Evolutionary conservation across 352 stramenopile species (phyloP).

Genomic region (Phytophthora capsici): DNA sequence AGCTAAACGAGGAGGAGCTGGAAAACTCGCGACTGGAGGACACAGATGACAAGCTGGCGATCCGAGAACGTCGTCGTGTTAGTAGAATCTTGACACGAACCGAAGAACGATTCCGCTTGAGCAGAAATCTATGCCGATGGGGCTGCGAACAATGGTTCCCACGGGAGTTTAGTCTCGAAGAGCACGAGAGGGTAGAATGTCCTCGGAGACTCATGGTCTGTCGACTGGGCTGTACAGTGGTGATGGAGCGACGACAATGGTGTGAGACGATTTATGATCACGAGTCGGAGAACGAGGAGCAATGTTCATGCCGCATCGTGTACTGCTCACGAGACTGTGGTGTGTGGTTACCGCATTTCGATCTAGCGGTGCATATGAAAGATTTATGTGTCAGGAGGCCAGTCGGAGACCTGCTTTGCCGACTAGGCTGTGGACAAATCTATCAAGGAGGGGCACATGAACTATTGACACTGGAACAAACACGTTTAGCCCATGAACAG

Average conservation of each 20-base stretch:
- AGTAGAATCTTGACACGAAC: constrained; percentile 57
- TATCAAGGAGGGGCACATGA: constrained; percentile 65
- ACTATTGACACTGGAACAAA: constrained; percentile 70
- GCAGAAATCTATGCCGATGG: constrained; percentile 60
- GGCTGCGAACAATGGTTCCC: constrained; percentile 66
- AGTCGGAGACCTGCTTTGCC: constrained; percentile 62
- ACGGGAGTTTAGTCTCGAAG: constrained; percentile 43
- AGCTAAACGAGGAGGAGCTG: constrained; percentile 58
- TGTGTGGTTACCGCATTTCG: constrained; percentile 61
- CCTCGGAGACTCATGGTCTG: constrained; percentile 66
- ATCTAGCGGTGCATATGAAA: constrained; percentile 57
- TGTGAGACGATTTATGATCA: constrained; percentile 57
- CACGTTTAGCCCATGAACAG: constrained; percentile 70
- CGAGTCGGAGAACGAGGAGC: constrained; percentile 46
- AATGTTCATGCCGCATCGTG: constrained; percentile 61
- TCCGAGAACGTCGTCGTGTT: constrained; percentile 61
- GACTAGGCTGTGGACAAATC: constrained; percentile 63
- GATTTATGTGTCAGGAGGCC: constrained; percentile 68
- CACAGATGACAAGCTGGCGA: constrained; percentile 36
- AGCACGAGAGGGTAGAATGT: constrained; percentile 69
- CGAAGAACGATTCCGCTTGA: constrained; percentile 40
- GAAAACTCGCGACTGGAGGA: constrained; percentile 63
- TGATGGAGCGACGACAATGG: constrained; percentile 61
- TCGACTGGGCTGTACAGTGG: constrained; percentile 61
- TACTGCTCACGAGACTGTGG: constrained; percentile 72